Conservation (phyloP, 2,329 filamentous ascomycete genomes). For the Monosporascus cannonballus region DNA sequence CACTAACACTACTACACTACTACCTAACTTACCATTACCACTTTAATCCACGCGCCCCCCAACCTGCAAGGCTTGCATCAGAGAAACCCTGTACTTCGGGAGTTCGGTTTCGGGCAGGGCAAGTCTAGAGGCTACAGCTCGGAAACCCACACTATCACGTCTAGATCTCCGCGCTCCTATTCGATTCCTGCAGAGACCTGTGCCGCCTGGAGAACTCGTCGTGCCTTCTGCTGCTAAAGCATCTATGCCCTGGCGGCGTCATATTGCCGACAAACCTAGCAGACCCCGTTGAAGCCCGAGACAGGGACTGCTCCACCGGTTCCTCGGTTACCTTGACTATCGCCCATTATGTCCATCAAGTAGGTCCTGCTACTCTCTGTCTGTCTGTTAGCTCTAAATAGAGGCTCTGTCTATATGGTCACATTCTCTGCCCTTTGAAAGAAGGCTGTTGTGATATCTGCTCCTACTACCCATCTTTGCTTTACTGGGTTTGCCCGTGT, state of each 20-base stretch:
- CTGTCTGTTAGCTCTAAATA: conserved; percentile 10
- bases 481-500: background rate
- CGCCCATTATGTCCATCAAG: conserved; percentile 35
- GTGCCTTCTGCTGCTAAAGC: conserved; percentile 18
- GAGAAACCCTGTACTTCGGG: conserved; percentile 12
- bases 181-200: conserved; percentile 27
- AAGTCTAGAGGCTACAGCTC: conserved; percentile 20
- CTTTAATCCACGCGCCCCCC: conserved; percentile 8
- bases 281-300: conserved; percentile 27
- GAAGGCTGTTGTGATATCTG: no score
- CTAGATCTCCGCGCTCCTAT: conserved; percentile 25
- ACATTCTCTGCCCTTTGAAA: conserved; percentile 2
- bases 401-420: conserved; percentile 7
- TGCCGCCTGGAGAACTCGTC: conserved; percentile 27
- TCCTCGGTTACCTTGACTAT: conserved; percentile 20
- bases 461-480: background rate
- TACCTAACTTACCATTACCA: background rate
- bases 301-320: conserved; percentile 22
- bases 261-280: conserved; percentile 30
- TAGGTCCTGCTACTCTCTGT: conserved; percentile 24
- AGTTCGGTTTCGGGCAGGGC: conserved; percentile 20
- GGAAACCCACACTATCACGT: conserved; percentile 26
- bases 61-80: conserved; percentile 19
- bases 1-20: background rate
- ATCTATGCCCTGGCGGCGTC: conserved; percentile 22